Evolutionary conservation across 1,284 basidiomycete genomes (phyloP).

Genomic region (Cryptococcus amylolentus): DNA sequence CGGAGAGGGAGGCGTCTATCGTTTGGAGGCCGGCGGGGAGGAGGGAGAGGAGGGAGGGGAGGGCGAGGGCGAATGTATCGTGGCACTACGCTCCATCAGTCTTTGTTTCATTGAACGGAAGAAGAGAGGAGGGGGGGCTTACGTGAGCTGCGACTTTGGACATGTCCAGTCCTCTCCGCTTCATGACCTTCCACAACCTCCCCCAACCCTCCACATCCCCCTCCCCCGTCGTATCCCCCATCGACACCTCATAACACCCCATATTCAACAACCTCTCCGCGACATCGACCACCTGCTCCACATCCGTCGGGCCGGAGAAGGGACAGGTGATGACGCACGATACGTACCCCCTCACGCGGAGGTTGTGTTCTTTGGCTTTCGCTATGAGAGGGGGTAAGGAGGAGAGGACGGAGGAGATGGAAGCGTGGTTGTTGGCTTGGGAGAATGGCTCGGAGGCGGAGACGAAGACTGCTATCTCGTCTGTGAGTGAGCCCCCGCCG

Average conservation of each 20-base stretch:
- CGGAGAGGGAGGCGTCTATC: slow-evolving; percentile 65
- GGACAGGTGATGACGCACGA: slow-evolving; percentile 78
- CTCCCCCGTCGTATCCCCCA: slow-evolving; percentile 88
- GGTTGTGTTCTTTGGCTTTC: slow-evolving; percentile 59
- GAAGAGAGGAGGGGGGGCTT: background rate
- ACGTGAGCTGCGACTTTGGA: slow-evolving; percentile 57
- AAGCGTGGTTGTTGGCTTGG: slow-evolving; percentile 78
- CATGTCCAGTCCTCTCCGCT: slow-evolving; percentile 58
- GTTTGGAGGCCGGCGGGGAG: slow-evolving; percentile 53
- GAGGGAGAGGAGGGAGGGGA: slow-evolving; percentile 52
- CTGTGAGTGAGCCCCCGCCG: slow-evolving; percentile 51
- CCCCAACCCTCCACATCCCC: slow-evolving; percentile 70
- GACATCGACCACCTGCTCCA: slow-evolving; percentile 64
- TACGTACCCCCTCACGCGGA: slow-evolving; percentile 82
- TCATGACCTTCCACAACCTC: slow-evolving; percentile 67
- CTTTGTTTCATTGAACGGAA: background rate
- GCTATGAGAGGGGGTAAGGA: slow-evolving; percentile 63
- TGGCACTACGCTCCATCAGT: slow-evolving; percentile 62
- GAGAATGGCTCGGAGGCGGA: slow-evolving; percentile 84
- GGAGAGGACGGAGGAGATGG: slow-evolving; percentile 67
- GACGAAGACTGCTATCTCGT: slow-evolving; percentile 87
- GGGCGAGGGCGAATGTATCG: slow-evolving; percentile 82
- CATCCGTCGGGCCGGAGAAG: slow-evolving; percentile 70
- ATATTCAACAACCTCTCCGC: slow-evolving; percentile 71
- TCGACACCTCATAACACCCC: slow-evolving; percentile 89